These are phyloP conservation scores for Jaminaea rosea DNA, from an alignment of 1,284 basidiomycete genomes.

Conservation along the genomic window DNA sequence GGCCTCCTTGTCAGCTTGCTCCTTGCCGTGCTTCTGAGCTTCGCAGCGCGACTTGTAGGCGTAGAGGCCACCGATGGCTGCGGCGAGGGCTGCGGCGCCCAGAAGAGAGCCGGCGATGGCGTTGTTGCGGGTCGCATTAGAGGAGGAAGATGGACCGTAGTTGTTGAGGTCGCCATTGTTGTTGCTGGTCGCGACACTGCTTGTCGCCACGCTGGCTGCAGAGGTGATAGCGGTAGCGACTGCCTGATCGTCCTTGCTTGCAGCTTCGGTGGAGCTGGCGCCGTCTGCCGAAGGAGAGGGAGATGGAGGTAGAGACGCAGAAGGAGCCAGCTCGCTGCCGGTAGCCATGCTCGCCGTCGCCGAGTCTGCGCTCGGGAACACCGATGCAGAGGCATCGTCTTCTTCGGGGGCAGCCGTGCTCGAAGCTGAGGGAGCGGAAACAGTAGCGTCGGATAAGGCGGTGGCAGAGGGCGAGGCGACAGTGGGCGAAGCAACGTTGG, in stretches of 20 bases:
- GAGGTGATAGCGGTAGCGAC: not conserved
- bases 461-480: too few relatives aligned
- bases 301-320: too few relatives aligned
- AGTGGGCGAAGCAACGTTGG: too few relatives aligned
- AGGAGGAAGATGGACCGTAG: not conserved
- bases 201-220: not conserved
- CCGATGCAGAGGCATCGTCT: too few relatives aligned
- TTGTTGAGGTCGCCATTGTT: not conserved
- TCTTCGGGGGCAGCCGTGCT: too few relatives aligned
- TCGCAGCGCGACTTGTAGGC: conserved; percentile 36
- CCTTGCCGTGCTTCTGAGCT: conserved; percentile 13
- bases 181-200: not conserved
- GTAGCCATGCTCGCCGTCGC: too few relatives aligned
- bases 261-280: not conserved
- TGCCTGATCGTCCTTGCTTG: not conserved
- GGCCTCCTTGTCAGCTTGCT: conserved; percentile 10
- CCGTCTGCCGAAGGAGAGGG: not conserved
- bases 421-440: too few relatives aligned
- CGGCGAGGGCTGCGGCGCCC: conserved; percentile 38
- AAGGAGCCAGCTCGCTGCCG: too few relatives aligned
- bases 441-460: too few relatives aligned
- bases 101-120: conserved; percentile 37
- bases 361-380: too few relatives aligned
- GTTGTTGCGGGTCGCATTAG: conserved; percentile 2
- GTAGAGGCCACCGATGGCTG: conserved; percentile 36